Conservation (phyloP, 2,329 filamentous ascomycete genomes). For the Fusarium dlaminii region DNA sequence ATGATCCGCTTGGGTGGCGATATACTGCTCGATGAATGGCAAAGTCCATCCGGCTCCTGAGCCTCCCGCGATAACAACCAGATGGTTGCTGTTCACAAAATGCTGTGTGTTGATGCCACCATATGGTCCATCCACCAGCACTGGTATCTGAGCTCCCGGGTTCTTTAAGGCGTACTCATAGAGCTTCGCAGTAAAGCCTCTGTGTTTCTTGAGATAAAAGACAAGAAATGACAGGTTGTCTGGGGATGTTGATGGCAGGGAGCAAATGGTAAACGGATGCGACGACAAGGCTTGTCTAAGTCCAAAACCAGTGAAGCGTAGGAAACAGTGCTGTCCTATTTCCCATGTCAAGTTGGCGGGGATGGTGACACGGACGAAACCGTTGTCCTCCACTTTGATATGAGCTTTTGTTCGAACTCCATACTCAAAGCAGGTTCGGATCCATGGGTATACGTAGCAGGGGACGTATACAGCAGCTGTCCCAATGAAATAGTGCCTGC, state of each 20-base stretch:
- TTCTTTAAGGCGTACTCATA: neutral
- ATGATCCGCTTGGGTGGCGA: rapidly evolving
- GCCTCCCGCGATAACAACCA: neutral
- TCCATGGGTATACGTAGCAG: neutral
- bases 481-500: neutral
- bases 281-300: neutral
- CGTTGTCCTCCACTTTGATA: neutral
- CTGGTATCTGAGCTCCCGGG: neutral
- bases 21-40: neutral
- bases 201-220: neutral
- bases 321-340: neutral
- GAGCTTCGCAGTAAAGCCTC: neutral
- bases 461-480: neutral
- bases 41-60: neutral
- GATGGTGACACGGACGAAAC: neutral
- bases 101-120: neutral
- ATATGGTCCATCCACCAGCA: neutral
- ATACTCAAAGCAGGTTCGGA: neutral
- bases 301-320: neutral
- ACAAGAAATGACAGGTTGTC: neutral
- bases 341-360: neutral
- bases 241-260: neutral
- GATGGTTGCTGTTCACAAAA: neutral
- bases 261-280: neutral
- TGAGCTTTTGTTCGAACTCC: neutral